These are phyloP conservation scores for Trichoderma gamsii DNA, from an alignment of 495 filamentous ascomycete genomes.

Conservation along the genomic window DNA sequence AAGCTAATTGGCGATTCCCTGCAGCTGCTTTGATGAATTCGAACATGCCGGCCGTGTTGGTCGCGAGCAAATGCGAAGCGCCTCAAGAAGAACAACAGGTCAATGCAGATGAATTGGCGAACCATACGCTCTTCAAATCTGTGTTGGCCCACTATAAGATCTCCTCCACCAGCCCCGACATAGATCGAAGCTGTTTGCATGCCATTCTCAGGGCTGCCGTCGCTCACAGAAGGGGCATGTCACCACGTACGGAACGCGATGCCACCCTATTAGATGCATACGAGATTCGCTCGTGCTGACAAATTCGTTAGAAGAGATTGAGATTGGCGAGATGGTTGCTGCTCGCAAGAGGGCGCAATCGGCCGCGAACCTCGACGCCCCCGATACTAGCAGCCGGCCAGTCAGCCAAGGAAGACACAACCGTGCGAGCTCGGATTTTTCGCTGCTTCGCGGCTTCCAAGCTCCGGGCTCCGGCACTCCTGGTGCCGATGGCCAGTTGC, in stretches of 20 bases:
- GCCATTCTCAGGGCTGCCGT: slow-evolving; percentile 68
- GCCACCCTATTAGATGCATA: not conserved
- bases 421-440: slow-evolving; percentile 60
- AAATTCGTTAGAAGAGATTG: slow-evolving; percentile 7
- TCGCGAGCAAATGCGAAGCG: slow-evolving; percentile 79
- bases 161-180: slow-evolving; percentile 62
- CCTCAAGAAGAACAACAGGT: slow-evolving; percentile 53
- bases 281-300: not conserved
- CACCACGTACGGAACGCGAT: not conserved
- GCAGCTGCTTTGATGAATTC: slow-evolving; percentile 64
- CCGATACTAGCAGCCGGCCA: slow-evolving; percentile 39
- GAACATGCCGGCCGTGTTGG: slow-evolving; percentile 65
- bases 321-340: slow-evolving; percentile 18
- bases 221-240: slow-evolving; percentile 58
- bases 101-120: slow-evolving; percentile 54
- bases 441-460: slow-evolving; percentile 41
- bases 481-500: slow-evolving; percentile 13
- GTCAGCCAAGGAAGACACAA: slow-evolving; percentile 52
- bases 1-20: slow-evolving; percentile 4
- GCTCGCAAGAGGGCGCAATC: slow-evolving; percentile 39
- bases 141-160: slow-evolving; percentile 67
- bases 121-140: slow-evolving; percentile 46
- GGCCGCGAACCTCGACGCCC: slow-evolving; percentile 46
- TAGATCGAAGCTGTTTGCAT: slow-evolving; percentile 70
- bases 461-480: slow-evolving; percentile 22